These are phyloP conservation scores for Chlamydomonas sp. DNA, from an alignment of 139 green algal genomes.

Conservation along the genomic window DNA sequence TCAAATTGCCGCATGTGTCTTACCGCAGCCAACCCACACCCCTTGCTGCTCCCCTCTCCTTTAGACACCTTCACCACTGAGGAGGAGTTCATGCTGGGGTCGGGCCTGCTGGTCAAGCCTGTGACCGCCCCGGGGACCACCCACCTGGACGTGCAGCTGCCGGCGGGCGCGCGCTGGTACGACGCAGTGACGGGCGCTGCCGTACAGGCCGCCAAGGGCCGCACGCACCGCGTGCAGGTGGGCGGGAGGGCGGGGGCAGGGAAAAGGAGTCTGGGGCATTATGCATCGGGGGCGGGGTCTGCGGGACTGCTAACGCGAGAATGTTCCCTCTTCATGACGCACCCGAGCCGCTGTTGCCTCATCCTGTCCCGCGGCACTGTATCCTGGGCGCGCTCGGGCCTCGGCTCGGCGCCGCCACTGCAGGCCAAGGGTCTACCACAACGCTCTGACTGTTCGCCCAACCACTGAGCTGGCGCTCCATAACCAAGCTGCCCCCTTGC, in stretches of 20 bases:
- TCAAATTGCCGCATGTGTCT: neutral
- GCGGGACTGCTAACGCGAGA: too few relatives aligned
- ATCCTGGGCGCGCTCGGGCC: too few relatives aligned
- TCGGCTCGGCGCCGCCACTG: too few relatives aligned
- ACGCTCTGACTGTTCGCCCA: too few relatives aligned
- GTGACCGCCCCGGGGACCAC: constrained; percentile 67
- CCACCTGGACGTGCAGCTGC: constrained; percentile 54
- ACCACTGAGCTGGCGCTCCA: too few relatives aligned
- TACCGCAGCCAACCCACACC: neutral
- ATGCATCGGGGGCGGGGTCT: too few relatives aligned
- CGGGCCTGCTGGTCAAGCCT: constrained; percentile 68
- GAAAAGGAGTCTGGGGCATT: neutral
- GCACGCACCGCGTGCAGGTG: constrained; percentile 22
- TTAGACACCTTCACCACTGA: constrained; percentile 60
- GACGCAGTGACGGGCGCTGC: constrained; percentile 43
- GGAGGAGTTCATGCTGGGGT: constrained; percentile 92
- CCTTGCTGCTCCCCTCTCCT: neutral
- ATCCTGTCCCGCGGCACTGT: too few relatives aligned
- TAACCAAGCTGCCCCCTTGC: neutral
- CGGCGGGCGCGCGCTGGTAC: constrained; percentile 66
- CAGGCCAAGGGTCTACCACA: neutral
- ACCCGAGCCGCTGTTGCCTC: too few relatives aligned
- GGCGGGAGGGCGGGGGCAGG: neutral
- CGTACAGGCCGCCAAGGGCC: neutral
- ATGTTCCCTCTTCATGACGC: too few relatives aligned